Base-by-base conservation (phyloP, 169 alveolate species). In the Ichthyophthirius multifiliis region DNA sequence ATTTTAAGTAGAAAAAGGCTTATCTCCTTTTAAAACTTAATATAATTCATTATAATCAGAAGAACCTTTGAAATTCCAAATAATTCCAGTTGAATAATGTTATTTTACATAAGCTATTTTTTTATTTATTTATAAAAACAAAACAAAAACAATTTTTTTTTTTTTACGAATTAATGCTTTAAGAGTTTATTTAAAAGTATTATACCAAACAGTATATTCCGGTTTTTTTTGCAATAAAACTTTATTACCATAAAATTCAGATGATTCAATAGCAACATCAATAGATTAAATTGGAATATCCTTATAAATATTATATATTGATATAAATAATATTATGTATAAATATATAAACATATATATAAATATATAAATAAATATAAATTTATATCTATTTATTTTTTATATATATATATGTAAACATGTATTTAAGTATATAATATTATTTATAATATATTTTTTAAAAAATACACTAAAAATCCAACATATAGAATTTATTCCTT, bases 181-280 rank as follows among this genome's bases (percentile, higher is more conserved):
- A 43, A 78, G 48, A 30, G 78, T 20, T 2, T 43, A 35, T 20
- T 63, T 65, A 35, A 78, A 78, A 9, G 78, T 37, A 63, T 77
- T 74, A 64, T 77, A 63, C 84, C 84, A 77, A 30, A 46, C 71
- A 15, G 67, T 47, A 7, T 43, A 41, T 23, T 77, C 84, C 16
- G 67, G 67, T 27, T 45, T 48, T 30, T 77, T 77, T 77, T 62
- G 34, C 1, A 63, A 64, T 35, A 63, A 43, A 7, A 78, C 30
- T 65, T 78, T 78, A 43, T 63, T 63, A 41, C 77, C 84, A 78
- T 78, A 63, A 18, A 65, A 78, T 46, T 78, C 84, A 9, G 84
- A 48, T 0, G 84, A 39, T 43, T 78, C 84, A 45, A 78, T 78
- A 32, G 74, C 77, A 32, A 46, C 37, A 30, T 78, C 84, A 4